Evolutionary conservation across 2,329 filamentous ascomycete genomes (phyloP).

Genomic region (Curvularia sp.): DNA sequence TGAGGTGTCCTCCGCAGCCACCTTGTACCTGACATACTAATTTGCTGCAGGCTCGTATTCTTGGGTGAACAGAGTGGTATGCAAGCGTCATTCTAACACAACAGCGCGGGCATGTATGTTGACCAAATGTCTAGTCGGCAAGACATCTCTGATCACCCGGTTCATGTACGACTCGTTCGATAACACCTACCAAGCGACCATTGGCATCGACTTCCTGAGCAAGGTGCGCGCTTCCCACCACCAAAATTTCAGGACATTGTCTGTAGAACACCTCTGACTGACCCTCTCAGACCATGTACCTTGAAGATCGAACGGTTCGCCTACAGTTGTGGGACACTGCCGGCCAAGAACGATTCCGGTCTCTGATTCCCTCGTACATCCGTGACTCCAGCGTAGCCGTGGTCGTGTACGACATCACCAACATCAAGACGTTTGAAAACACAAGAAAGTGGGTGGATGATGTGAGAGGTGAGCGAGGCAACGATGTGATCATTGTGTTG

Average conservation of each 20-base stretch:
- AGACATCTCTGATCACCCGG: slow-evolving; percentile 96
- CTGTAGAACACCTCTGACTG: slow-evolving; percentile 13
- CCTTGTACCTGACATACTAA: slow-evolving; percentile 32
- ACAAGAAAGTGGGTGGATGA: slow-evolving; percentile 99
- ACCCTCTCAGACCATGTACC: slow-evolving; percentile 87
- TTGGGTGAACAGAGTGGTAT: slow-evolving; percentile 98
- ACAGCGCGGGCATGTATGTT: slow-evolving; percentile 14
- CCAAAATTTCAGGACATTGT: not conserved
- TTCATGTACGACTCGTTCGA: slow-evolving; percentile 99
- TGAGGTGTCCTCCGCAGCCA: slow-evolving; percentile 50
- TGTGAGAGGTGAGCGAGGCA: slow-evolving; percentile 92
- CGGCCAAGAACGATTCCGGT: slow-evolving; percentile 96
- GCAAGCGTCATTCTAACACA: slow-evolving; percentile 39
- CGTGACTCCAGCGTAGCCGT: slow-evolving; percentile 97
- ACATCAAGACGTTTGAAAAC: slow-evolving; percentile 96
- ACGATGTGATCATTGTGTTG: slow-evolving; percentile 98
- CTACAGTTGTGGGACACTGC: slow-evolving; percentile 99
- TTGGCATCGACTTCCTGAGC: slow-evolving; percentile 98
- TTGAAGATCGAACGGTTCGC: slow-evolving; percentile 96
- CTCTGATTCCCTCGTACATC: slow-evolving; percentile 96
- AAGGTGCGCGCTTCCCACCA: slow-evolving; percentile 68
- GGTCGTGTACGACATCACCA: slow-evolving; percentile 98
- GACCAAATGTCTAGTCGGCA: slow-evolving; percentile 73
- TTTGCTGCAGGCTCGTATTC: slow-evolving; percentile 79
- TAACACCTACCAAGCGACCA: slow-evolving; percentile 99